A percentile compares a stretch with the other conserved stretches of the same genome.
phyloP scores from a whole-genome alignment of 192 early-diverging fungal genomes.

The Backusella parvicylindrica region DNA sequence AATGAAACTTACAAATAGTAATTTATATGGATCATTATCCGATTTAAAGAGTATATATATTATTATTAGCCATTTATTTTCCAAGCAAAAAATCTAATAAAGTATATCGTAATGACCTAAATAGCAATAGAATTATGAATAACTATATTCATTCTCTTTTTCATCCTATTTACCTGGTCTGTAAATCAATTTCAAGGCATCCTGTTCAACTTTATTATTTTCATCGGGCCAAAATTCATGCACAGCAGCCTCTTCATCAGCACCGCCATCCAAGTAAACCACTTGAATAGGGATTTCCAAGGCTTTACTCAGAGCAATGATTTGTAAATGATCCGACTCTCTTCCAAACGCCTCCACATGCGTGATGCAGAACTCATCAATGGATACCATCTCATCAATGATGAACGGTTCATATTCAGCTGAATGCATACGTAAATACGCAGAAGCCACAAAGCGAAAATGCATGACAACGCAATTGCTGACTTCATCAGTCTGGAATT shows the following conservation, averaged over 20 bases:
- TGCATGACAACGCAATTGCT: slow-evolving; percentile 60
- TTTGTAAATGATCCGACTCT: slow-evolving; percentile 79
- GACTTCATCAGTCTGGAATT: slow-evolving; percentile 54
- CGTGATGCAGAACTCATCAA: slow-evolving; percentile 52
- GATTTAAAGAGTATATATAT: too few species aligned
- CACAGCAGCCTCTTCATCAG: slow-evolving; percentile 56
- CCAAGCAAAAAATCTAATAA: too few species aligned
- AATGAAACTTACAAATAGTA: too few species aligned
- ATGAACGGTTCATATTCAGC: slow-evolving; percentile 59
- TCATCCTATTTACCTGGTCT: slow-evolving; percentile 39
- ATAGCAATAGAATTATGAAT: background rate
- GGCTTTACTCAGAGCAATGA: slow-evolving; percentile 70
- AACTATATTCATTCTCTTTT: background rate
- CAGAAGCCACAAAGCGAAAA: slow-evolving; percentile 52
- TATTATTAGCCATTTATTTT: too few species aligned
- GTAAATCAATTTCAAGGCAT: slow-evolving; percentile 46
- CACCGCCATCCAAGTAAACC: slow-evolving; percentile 63
- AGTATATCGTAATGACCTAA: background rate
- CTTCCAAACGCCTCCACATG: slow-evolving; percentile 58
- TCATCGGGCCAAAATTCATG: slow-evolving; percentile 72
- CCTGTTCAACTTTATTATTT: slow-evolving; percentile 15
- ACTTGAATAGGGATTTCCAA: slow-evolving; percentile 62
- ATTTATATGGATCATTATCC: too few species aligned
- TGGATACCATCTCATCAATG: slow-evolving; percentile 46
- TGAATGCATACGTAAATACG: slow-evolving; percentile 49